Conservation (phyloP, 2,329 filamentous ascomycete species). For the Colletotrichum plurivorum region DNA sequence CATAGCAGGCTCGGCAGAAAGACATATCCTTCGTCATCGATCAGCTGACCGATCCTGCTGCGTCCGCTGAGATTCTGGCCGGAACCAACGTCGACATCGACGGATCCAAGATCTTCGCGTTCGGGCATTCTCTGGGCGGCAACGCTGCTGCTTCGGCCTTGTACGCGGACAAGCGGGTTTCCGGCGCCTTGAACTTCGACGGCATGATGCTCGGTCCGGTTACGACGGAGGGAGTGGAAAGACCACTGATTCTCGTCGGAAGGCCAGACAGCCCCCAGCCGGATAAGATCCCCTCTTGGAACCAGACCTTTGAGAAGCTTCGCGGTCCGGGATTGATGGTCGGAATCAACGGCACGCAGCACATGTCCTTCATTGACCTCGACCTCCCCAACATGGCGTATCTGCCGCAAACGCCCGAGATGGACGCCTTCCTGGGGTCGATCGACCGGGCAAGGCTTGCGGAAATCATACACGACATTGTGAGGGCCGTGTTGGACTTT, state of each 20-base stretch:
- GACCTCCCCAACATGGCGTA: constrained; percentile 3
- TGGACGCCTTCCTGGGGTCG: constrained; percentile 6
- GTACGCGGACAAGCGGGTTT: constrained; percentile 49
- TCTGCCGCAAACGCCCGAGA: neutral
- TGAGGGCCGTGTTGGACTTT: neutral
- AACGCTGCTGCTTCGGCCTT: constrained; percentile 52
- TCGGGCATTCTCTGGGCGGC: constrained; percentile 57
- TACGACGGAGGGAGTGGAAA: constrained; percentile 44
- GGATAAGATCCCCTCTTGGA: constrained; percentile 48
- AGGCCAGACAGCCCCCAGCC: constrained; percentile 37
- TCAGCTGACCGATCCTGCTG: constrained; percentile 42
- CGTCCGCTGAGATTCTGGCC: neutral
- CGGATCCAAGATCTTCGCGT: constrained; percentile 47
- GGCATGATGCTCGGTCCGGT: constrained; percentile 51
- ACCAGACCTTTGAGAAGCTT: constrained; percentile 46
- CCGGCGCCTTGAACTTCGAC: constrained; percentile 57
- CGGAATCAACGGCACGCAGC: constrained; percentile 45
- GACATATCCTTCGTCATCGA: constrained; percentile 56
- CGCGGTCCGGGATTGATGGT: constrained; percentile 46
- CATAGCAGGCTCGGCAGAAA: constrained; percentile 48
- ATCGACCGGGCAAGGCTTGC: constrained; percentile 4
- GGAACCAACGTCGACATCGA: constrained; percentile 11
- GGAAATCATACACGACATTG: constrained; percentile 2
- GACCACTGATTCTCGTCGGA: constrained; percentile 50
- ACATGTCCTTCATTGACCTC: constrained; percentile 50